A percentile compares a stretch with the other conserved stretches of the same genome.
These are phyloP conservation scores for Trichoderma virens DNA, from an alignment of 495 filamentous ascomycete genomes.

Conservation along the genomic window DNA sequence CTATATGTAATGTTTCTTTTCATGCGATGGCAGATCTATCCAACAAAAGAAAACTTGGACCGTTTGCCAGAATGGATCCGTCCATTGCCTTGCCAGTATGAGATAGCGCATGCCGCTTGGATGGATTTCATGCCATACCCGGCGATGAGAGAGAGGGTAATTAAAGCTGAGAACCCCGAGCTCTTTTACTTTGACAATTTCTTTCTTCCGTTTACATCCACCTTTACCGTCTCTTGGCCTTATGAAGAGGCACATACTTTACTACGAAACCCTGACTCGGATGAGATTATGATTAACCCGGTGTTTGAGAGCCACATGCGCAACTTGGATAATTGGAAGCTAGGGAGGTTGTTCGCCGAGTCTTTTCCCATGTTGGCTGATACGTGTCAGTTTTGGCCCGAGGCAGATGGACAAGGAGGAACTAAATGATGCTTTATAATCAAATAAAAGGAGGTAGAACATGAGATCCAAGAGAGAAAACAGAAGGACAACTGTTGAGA, in stretches of 20 bases:
- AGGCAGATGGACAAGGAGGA: not conserved
- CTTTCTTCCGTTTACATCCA: constrained; percentile 70
- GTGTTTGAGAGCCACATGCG: constrained; percentile 69
- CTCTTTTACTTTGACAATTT: constrained; percentile 61
- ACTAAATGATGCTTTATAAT: not conserved
- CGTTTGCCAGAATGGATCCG: constrained; percentile 60
- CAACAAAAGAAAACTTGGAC: constrained; percentile 65
- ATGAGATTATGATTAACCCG: constrained; percentile 65
- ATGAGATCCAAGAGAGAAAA: not conserved
- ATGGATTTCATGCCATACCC: constrained; percentile 73
- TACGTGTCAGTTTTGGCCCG: constrained; percentile 30
- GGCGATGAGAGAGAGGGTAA: constrained; percentile 57
- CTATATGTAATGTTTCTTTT: constrained; percentile 77
- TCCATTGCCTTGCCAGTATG: constrained; percentile 54
- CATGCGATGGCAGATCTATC: constrained; percentile 75
- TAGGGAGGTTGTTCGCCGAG: constrained; percentile 61
- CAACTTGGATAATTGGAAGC: constrained; percentile 63
- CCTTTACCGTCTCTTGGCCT: constrained; percentile 67
- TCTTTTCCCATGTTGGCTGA: constrained; percentile 55
- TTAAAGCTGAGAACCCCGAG: constrained; percentile 35
- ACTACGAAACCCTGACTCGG: constrained; percentile 43
- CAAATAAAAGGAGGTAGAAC: not conserved
- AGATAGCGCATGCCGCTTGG: constrained; percentile 63
- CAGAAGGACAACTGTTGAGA: too few relatives aligned
- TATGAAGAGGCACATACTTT: constrained; percentile 60